These are phyloP conservation scores for Craterostigma plantagineum DNA, from an alignment of 257 asterid genomes.

Conservation along the genomic window DNA sequence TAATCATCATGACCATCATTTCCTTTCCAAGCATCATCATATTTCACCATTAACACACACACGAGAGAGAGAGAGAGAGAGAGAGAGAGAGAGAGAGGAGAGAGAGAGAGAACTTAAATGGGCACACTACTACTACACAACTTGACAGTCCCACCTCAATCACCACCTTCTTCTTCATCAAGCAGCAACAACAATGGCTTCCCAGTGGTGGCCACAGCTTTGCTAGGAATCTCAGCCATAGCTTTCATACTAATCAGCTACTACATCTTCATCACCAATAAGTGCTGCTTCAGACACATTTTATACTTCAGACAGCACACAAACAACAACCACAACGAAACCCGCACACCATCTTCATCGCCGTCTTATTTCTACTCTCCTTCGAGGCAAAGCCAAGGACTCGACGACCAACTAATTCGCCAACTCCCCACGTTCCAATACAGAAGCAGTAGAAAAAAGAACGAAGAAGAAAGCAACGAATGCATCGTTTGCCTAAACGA, in stretches of 20 bases:
- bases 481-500: slow-evolving; percentile 79
- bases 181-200: slow-evolving; percentile 49
- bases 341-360: slow-evolving; percentile 12
- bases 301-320: slow-evolving; percentile 55
- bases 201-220: slow-evolving; percentile 73
- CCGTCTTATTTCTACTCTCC: no score
- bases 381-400: slow-evolving; percentile 32
- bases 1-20: no score
- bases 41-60: no score
- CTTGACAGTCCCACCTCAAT: slow-evolving; percentile 10
- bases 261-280: slow-evolving; percentile 79
- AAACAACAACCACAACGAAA: slow-evolving; percentile 22
- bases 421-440: slow-evolving; percentile 46
- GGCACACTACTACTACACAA: no score
- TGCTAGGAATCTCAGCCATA: slow-evolving; percentile 72
- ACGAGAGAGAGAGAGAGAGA: no score
- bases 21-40: no score
- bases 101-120: no score
- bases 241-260: slow-evolving; percentile 65
- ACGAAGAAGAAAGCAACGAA: slow-evolving; percentile 7
- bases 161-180: slow-evolving; percentile 21
- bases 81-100: no score
- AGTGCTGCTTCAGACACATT: slow-evolving; percentile 84
- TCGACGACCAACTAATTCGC: slow-evolving; percentile 41
- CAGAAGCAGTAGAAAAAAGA: no score